Conservation (phyloP, 495 filamentous ascomycete species). For the Annulohypoxylon bovei region DNA sequence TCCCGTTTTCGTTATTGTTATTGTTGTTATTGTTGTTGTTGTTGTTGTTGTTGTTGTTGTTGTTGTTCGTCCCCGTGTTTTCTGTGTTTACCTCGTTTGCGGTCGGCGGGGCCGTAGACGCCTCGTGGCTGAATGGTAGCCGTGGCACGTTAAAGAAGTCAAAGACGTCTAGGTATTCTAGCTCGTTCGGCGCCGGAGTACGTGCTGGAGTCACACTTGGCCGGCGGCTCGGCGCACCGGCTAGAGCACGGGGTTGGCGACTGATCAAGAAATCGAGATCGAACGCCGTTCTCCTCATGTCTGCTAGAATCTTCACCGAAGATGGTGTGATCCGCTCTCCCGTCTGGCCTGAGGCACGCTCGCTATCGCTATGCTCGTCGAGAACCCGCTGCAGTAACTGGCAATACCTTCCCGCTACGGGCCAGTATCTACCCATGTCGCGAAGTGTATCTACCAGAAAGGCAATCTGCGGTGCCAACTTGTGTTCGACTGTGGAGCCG, state of each 20-base stretch:
- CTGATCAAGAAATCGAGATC: slow-evolving; percentile 89
- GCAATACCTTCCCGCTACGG: slow-evolving; percentile 83
- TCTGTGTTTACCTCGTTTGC: slow-evolving; percentile 36
- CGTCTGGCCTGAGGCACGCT: slow-evolving; percentile 60
- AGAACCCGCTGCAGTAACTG: slow-evolving; percentile 82
- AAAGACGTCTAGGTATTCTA: slow-evolving; percentile 93
- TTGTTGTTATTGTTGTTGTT: slow-evolving; percentile 19
- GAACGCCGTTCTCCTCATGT: slow-evolving; percentile 87
- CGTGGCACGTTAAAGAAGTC: slow-evolving; percentile 92
- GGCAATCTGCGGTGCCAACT: slow-evolving; percentile 77
- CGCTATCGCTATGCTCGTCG: slow-evolving; percentile 82
- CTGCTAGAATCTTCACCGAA: slow-evolving; percentile 84
- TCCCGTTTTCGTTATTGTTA: slow-evolving; percentile 7
- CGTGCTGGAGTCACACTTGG: slow-evolving; percentile 59
- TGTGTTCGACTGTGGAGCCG: slow-evolving; percentile 84
- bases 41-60: not conserved
- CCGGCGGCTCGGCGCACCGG: slow-evolving; percentile 49
- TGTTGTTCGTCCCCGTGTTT: slow-evolving; percentile 18
- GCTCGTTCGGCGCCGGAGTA: slow-evolving; percentile 78
- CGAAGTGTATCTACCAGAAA: slow-evolving; percentile 82
- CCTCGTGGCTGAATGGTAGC: slow-evolving; percentile 62
- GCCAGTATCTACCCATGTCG: slow-evolving; percentile 83
- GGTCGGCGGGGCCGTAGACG: slow-evolving; percentile 41
- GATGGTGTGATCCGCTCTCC: slow-evolving; percentile 80
- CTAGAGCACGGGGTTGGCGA: slow-evolving; percentile 72